These are phyloP conservation scores for Yamadazyma philogaea DNA, from an alignment of 805 yeast species.

Conservation along the genomic window DNA sequence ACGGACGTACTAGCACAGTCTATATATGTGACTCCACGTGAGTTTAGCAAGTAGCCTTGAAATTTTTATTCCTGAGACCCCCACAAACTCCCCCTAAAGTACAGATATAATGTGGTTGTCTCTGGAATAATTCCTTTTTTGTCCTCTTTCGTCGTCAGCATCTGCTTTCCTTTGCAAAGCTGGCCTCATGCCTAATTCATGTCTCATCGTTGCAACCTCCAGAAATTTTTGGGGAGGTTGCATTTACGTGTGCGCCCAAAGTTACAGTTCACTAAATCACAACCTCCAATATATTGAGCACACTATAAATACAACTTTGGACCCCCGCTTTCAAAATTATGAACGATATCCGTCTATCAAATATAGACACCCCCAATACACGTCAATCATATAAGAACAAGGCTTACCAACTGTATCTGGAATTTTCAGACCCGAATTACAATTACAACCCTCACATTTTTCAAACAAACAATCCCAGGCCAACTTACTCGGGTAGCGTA, in stretches of 20 bases:
- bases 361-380: background rate
- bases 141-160: background rate
- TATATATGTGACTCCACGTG: too few species aligned
- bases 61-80: too few species aligned
- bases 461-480: slow-evolving; percentile 5
- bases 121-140: too few species aligned
- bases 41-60: too few species aligned
- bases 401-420: background rate
- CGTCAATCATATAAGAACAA: background rate
- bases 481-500: background rate
- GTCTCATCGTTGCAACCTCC: slow-evolving; percentile 5
- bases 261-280: slow-evolving; percentile 6
- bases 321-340: slow-evolving; percentile 3
- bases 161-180: background rate
- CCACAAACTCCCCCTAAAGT: too few species aligned
- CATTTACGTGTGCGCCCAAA: slow-evolving; percentile 1
- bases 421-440: background rate
- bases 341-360: slow-evolving; percentile 7
- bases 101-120: too few species aligned
- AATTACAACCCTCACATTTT: background rate
- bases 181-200: background rate
- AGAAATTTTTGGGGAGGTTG: slow-evolving; percentile 1
- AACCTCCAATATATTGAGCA: slow-evolving; percentile 2
- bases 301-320: slow-evolving; percentile 5
- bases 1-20: too few species aligned